Base-by-base conservation (phyloP, 345 rosid genomes). In the Rubroshorea leprosula region DNA sequence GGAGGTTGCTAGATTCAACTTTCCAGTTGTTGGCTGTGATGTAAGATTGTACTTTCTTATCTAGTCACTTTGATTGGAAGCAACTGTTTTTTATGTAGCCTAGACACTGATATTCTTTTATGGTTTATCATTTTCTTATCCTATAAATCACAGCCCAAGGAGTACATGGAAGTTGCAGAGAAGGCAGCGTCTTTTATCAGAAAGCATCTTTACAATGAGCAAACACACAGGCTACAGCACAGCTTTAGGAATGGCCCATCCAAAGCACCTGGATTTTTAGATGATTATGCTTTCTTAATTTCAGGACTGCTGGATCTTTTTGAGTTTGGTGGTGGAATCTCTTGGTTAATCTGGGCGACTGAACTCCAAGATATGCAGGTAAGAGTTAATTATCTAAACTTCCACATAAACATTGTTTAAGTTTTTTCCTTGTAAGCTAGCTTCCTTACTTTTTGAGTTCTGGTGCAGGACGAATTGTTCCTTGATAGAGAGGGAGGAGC, bases 231-330 rank as follows among this genome's bases (percentile, higher is more conserved):
- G 75, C 73, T 87, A 56, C 91, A 83, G 29, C 97, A 80, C 59
- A 82, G 96, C 68, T 90, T 76, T 62, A 78, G 97, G 60, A 74
- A 86, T 57, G 98, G 95, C 46, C 96, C 98, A 35, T 84, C 96
- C 0, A 86, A 72, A 72, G 98, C 98, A 51, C 98, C 98, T 13
- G 98, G 89, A 49, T 92, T 92, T 61, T 64, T 92, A 69, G 98
- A 90, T 43, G 97, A 90, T 75, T 90, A 90, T 69, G 96, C 97
- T 54, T 92, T 92, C 73, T 75, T 92, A 29, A 86, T 92, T 70
- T 62, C 87, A 56, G 96, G 93, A 18, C 73, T 92, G 57, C 77
- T 92, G 39, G 96, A 92, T 78, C 76, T 92, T 21, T 92, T 81
- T 24, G 96, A 86, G 78, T 75, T 49, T 50, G 98, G 96, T 51